A percentile compares a stretch with the other conserved stretches of the same genome.
Conservation (phyloP, 2,329 filamentous ascomycete species). For the Diaporthe eres region DNA sequence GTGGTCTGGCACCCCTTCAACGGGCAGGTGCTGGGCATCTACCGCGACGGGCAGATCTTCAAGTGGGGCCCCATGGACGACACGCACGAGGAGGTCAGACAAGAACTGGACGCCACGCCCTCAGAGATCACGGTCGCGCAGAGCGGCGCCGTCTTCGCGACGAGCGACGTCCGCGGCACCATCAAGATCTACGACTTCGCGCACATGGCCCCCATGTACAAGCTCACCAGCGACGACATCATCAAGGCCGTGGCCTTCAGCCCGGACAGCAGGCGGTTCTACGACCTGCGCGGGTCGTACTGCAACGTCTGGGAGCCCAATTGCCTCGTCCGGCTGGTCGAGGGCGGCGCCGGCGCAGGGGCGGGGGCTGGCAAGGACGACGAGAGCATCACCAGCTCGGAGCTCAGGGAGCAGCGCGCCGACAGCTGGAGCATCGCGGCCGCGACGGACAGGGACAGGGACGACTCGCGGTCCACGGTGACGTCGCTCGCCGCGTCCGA, state of each 20-base stretch:
- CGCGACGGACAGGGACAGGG: slow-evolving; percentile 23
- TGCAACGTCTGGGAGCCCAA: slow-evolving; percentile 47
- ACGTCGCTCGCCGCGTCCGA: slow-evolving; percentile 40
- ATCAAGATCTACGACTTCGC: slow-evolving; percentile 45
- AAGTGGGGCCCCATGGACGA: slow-evolving; percentile 46
- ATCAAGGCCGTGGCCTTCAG: slow-evolving; percentile 43
- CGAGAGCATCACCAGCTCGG: slow-evolving; percentile 28
- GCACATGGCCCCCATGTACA: slow-evolving; percentile 44
- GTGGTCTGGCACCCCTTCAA: slow-evolving; percentile 46
- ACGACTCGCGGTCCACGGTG: slow-evolving; percentile 28
- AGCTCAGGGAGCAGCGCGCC: slow-evolving; percentile 18
- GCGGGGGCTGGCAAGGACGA: not conserved
- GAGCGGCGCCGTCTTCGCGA: slow-evolving; percentile 44
- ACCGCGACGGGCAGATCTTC: slow-evolving; percentile 45
- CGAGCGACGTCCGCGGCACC: slow-evolving; percentile 40
- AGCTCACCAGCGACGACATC: slow-evolving; percentile 40
- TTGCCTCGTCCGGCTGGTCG: slow-evolving; percentile 42
- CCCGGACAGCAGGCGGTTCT: slow-evolving; percentile 43
- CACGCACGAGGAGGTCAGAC: slow-evolving; percentile 43
- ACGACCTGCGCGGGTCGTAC: slow-evolving; percentile 43
- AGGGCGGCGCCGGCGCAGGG: not conserved
- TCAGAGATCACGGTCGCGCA: slow-evolving; percentile 27
- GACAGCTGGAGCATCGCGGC: slow-evolving; percentile 17
- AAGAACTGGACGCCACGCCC: slow-evolving; percentile 34
- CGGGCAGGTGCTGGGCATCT: slow-evolving; percentile 45